These are phyloP conservation scores for Benincasa hispida DNA, from an alignment of 306 rosid genomes.

Conservation along the genomic window DNA sequence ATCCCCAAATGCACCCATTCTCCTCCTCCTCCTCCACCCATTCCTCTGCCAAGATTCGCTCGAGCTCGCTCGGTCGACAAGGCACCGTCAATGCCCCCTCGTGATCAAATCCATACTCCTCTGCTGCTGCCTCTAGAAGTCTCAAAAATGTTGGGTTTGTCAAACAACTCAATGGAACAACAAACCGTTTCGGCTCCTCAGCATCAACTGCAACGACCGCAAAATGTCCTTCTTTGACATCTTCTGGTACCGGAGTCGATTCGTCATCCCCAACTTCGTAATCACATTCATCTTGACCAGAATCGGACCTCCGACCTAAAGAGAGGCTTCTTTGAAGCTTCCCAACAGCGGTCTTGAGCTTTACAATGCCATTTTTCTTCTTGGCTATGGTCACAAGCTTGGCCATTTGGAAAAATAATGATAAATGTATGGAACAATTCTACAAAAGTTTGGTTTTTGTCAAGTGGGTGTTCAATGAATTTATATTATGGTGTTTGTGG, in stretches of 20 bases:
- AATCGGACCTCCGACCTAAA: constrained; percentile 19
- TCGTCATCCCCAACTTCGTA: not conserved
- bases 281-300: not conserved
- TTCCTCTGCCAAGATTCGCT: constrained; percentile 27
- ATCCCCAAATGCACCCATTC: not conserved
- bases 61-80: constrained; percentile 52
- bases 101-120: constrained; percentile 73
- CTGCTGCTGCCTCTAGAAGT: constrained; percentile 51
- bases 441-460: not conserved
- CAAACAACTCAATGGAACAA: constrained; percentile 52
- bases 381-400: constrained; percentile 19
- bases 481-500: not conserved
- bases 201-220: constrained; percentile 52
- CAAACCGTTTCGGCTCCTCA: constrained; percentile 45
- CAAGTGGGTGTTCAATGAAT: not conserved
- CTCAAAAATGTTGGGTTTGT: constrained; percentile 40
- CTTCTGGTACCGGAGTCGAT: constrained; percentile 36
- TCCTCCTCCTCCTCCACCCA: constrained; percentile 4
- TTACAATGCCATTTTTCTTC: constrained; percentile 36
- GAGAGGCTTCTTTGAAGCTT: constrained; percentile 53
- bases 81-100: constrained; percentile 59
- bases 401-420: constrained; percentile 17
- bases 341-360: constrained; percentile 44
- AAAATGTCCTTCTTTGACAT: constrained; percentile 76
- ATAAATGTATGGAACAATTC: not conserved